Percentiles rank a stretch among this genome's conserved stretches.
Conservation (phyloP, 139 green algal species). For the Dunaliella sp. region DNA sequence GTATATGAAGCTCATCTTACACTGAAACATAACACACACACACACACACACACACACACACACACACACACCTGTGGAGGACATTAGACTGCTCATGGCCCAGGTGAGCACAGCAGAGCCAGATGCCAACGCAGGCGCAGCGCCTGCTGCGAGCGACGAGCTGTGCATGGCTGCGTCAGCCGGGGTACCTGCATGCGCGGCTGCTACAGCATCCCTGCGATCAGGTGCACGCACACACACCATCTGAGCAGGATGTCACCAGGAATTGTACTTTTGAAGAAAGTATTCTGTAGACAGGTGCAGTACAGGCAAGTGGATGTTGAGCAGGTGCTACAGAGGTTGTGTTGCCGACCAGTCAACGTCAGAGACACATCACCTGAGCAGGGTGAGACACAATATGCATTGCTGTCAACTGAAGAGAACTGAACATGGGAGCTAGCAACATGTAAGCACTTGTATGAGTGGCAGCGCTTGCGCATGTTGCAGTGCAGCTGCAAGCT, state of each 20-base stretch:
- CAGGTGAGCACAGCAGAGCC: conserved; percentile 47
- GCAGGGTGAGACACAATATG: too few relatives aligned
- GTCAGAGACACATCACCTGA: too few relatives aligned
- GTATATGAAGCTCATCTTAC: too few relatives aligned
- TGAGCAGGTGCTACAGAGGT: too few relatives aligned
- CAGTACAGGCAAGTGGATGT: neutral
- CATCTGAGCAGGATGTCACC: neutral
- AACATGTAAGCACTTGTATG: too few relatives aligned
- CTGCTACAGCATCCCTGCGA: neutral
- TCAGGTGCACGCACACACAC: neutral
- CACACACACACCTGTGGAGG: conserved; percentile 1
- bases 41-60: neutral
- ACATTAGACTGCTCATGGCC: conserved; percentile 40
- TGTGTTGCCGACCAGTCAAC: too few relatives aligned
- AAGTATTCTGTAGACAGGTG: neutral
- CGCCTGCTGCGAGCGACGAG: neutral
- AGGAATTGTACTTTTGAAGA: neutral
- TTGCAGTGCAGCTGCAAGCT: too few relatives aligned
- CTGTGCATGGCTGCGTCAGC: neutral
- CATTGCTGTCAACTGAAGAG: too few relatives aligned
- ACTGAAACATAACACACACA: too few relatives aligned
- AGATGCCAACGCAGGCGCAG: neutral
- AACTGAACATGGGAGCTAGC: too few relatives aligned
- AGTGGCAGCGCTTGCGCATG: too few relatives aligned
- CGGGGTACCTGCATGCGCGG: neutral